phyloP scores from a whole-genome alignment of 2,329 filamentous ascomycete genomes.

The Drechmeria coniospora region DNA sequence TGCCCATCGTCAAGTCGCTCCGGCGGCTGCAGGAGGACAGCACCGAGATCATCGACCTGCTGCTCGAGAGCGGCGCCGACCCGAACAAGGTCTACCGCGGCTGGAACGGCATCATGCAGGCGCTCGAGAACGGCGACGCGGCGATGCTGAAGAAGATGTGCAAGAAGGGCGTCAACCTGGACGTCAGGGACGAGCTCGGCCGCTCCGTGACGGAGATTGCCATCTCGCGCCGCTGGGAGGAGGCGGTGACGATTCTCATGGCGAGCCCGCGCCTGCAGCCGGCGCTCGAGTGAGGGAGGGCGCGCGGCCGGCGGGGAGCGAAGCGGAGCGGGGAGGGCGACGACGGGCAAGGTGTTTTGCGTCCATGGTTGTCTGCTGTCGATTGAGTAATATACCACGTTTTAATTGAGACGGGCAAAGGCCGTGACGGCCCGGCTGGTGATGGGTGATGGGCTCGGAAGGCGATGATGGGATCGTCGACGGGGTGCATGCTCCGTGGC shows the following conservation, averaged over 20 bases:
- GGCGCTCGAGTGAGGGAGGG: not conserved
- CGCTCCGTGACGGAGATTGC: conserved; percentile 42
- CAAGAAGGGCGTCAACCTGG: conserved; percentile 33
- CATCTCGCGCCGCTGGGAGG: conserved; percentile 40
- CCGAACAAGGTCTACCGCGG: conserved; percentile 53
- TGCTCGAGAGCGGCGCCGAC: conserved; percentile 48
- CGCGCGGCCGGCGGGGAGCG: too few species aligned
- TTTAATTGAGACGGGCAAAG: too few species aligned
- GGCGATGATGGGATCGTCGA: too few species aligned
- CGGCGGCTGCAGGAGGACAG: conserved; percentile 29
- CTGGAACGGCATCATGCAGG: conserved; percentile 51
- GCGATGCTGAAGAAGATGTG: conserved; percentile 36
- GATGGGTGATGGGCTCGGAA: too few species aligned
- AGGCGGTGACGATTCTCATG: conserved; percentile 36
- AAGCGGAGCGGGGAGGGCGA: too few species aligned
- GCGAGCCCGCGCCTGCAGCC: conserved; percentile 8
- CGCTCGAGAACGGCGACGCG: conserved; percentile 46
- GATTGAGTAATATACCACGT: too few species aligned
- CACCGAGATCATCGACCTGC: conserved; percentile 44
- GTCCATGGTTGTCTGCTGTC: too few species aligned
- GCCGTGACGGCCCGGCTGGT: too few species aligned
- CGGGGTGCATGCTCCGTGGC: too few species aligned
- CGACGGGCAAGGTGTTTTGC: too few species aligned
- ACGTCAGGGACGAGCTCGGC: conserved; percentile 36
- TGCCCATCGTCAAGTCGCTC: conserved; percentile 56